phyloP scores from a whole-genome alignment of 345 rosid species.

The Eucalyptus cloeziana region DNA sequence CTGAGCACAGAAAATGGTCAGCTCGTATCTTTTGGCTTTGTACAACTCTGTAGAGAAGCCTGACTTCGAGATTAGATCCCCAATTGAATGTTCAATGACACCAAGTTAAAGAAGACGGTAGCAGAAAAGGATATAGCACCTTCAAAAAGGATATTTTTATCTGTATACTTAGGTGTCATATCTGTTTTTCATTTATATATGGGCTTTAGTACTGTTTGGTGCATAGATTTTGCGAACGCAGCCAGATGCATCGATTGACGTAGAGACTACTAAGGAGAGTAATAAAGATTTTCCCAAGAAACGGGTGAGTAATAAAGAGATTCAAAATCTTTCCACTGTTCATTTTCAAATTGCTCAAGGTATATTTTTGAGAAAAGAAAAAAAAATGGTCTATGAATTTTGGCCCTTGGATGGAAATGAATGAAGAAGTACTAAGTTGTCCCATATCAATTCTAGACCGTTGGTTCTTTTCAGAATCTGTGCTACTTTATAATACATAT shows the following conservation, averaged over 20 bases:
- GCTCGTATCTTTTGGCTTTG: neutral
- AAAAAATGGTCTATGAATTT: neutral
- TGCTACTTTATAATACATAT: too few relatives aligned
- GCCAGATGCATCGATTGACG: neutral
- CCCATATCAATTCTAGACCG: too few relatives aligned
- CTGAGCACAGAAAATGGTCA: neutral
- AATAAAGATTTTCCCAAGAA: neutral
- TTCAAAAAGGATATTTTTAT: neutral
- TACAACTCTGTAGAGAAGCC: neutral
- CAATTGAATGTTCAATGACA: neutral
- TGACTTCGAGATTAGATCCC: neutral
- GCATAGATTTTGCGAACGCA: neutral
- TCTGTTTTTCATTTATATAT: neutral
- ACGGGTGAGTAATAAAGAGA: neutral
- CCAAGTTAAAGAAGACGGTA: neutral
- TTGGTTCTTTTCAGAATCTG: too few relatives aligned
- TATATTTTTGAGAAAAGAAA: neutral
- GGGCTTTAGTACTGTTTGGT: neutral
- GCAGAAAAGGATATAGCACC: neutral
- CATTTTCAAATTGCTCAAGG: neutral
- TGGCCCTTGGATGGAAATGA: too few relatives aligned
- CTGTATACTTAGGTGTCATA: neutral
- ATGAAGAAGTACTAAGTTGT: too few relatives aligned
- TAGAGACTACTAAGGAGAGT: neutral
- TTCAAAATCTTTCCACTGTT: neutral